Evolutionary conservation across 441 rosid genomes (phyloP), one percentile per base, ranked within the genome.

Genomic region (Aleurites moluccanus): DNA sequence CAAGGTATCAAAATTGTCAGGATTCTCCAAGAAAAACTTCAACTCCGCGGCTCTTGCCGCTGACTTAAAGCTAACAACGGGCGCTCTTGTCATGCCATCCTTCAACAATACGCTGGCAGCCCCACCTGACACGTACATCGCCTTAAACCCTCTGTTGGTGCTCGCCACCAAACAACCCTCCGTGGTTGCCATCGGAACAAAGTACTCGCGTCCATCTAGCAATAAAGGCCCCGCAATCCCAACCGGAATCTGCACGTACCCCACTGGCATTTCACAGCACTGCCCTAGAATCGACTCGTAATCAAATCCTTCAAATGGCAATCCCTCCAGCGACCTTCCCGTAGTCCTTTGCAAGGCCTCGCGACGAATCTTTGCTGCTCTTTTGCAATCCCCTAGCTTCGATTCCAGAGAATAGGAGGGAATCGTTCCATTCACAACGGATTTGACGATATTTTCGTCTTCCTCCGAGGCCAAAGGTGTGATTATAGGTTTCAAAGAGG

Each of bases 191-290:
- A 92, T 92, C 25, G 98, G 98, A 66, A 94, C 87, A 38, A 85
- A 79, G 77, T 85, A 89, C 87, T 91, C 94, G 7, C 14, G 69
- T 27, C 97, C 97, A 67, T 94, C 91, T 0, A 92, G 89, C 81
- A 88, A 56, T 78, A 94, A 77, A 0, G 97, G 97, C 38, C 98
- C 97, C 0, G 92, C 94, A 2, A 92, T 82, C 49, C 98, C 97
- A 62, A 94, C 95, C 0, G 98, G 97, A 50, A 94, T 87, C 92
- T 92, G 97, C 61, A 92, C 88, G 55, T 92, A 91, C 0, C 98
- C 98, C 0, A 92, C 90, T 10, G 98, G 97, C 97, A 91, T 91
- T 85, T 94, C 97, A 42, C 97, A 94, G 80, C 98, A 94, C 85
- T 88, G 97, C n/a, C 96, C 96, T 76, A 94, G 77, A 33, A 92